Conservation (phyloP, 2,329 filamentous ascomycete species). For the Pyrenophora tritici-repentis region DNA sequence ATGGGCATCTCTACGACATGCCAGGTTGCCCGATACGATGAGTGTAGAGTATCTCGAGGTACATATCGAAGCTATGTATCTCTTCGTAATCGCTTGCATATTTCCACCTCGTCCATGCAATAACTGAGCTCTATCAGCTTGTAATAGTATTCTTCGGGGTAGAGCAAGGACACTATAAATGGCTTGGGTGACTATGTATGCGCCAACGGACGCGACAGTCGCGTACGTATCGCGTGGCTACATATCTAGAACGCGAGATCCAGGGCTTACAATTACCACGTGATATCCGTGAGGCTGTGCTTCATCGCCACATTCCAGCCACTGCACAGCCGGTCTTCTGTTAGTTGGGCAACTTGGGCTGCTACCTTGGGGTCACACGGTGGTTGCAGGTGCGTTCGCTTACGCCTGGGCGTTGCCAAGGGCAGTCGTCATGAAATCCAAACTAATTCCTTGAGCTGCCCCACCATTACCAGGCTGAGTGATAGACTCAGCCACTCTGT, state of each 20-base stretch:
- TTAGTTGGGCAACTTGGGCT: background rate
- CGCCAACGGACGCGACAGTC: background rate
- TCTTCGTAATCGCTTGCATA: no score
- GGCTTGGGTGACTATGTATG: no score
- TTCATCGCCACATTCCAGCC: constrained; percentile 10
- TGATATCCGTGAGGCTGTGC: constrained; percentile 1
- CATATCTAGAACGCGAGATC: no score
- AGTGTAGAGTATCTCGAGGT: no score
- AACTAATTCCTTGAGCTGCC: constrained; percentile 3
- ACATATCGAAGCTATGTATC: no score
- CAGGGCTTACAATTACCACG: no score
- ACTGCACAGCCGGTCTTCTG: background rate
- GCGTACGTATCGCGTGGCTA: background rate
- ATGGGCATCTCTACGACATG: no score
- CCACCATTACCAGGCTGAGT: constrained; percentile 9
- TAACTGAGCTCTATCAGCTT: no score
- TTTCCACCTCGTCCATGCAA: no score
- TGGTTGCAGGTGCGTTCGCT: constrained; percentile 4
- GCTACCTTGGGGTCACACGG: constrained; percentile 1
- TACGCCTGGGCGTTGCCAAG: constrained; percentile 6
- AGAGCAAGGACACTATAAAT: no score
- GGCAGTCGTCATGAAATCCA: constrained; percentile 5
- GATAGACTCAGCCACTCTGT: constrained; percentile 9
- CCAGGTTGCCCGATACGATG: no score
- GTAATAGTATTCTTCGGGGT: no score